Evolutionary conservation across 768 basidiomycete species (phyloP).

Genomic region (Calocybe cyanea): DNA sequence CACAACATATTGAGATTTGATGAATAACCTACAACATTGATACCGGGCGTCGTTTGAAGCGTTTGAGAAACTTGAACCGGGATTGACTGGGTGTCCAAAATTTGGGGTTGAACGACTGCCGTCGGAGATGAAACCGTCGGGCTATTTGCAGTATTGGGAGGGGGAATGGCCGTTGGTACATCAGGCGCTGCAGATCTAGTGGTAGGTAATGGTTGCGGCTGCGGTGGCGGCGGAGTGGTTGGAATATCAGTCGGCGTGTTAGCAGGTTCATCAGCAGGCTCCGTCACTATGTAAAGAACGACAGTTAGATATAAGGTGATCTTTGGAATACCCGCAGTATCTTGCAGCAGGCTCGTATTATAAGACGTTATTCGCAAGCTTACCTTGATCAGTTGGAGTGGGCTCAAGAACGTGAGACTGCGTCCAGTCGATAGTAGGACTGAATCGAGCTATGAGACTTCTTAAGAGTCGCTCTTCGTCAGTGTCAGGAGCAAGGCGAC

Average conservation of each 20-base stretch:
- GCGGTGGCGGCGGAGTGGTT: conserved; percentile 1
- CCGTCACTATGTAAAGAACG: too few species aligned
- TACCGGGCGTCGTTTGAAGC: not conserved
- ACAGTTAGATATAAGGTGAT: too few species aligned
- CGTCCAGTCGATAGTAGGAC: conserved; percentile 15
- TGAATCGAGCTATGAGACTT: conserved; percentile 16
- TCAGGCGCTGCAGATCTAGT: not conserved
- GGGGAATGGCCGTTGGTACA: too few species aligned
- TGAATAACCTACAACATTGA: not conserved
- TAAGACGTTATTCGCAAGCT: not conserved
- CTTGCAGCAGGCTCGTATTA: too few species aligned
- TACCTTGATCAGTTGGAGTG: conserved; percentile 4
- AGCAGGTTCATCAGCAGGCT: not conserved
- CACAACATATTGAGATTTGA: not conserved
- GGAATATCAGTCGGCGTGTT: not conserved
- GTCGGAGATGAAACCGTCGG: too few species aligned
- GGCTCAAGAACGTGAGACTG: conserved; percentile 3
- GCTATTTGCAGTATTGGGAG: too few species aligned
- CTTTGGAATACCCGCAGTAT: too few species aligned
- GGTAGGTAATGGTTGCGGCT: conserved; percentile 1
- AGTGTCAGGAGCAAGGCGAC: conserved; percentile 14
- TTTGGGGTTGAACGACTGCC: too few species aligned
- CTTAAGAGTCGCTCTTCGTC: conserved; percentile 11
- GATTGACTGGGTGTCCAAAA: too few species aligned
- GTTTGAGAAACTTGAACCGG: too few species aligned